A percentile compares a stretch with the other conserved stretches of the same genome.
phyloP scores from a whole-genome alignment of 2,329 filamentous ascomycete species.

The Aureobasidium zeae region DNA sequence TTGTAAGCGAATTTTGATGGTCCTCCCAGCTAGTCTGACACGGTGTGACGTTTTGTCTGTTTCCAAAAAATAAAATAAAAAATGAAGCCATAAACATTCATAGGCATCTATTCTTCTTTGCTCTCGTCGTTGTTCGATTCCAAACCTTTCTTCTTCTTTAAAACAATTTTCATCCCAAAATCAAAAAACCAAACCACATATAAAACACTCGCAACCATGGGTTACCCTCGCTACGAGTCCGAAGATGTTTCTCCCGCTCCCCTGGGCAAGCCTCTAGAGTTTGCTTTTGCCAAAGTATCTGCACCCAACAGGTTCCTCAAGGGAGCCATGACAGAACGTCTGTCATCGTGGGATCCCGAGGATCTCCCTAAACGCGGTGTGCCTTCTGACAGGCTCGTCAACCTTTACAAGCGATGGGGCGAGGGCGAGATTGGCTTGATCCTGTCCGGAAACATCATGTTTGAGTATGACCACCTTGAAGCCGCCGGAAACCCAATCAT shows the following conservation, averaged over 20 bases:
- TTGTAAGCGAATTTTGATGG: constrained; percentile 8
- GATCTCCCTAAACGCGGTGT: constrained; percentile 45
- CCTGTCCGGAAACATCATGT: constrained; percentile 55
- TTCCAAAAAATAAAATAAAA: too few species aligned
- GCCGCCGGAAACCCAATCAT: constrained; percentile 51
- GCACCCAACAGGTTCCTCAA: constrained; percentile 60
- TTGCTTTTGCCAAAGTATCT: constrained; percentile 42
- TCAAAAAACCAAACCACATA: not conserved
- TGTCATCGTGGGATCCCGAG: constrained; percentile 51
- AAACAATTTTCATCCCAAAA: not conserved
- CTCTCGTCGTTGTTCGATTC: not conserved
- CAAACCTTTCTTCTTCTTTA: not conserved
- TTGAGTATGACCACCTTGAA: constrained; percentile 52
- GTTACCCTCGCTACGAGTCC: constrained; percentile 31
- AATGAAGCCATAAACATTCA: constrained; percentile 3
- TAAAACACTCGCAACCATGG: constrained; percentile 1
- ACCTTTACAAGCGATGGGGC: constrained; percentile 54
- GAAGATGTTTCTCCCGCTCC: constrained; percentile 33
- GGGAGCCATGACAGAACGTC: constrained; percentile 56
- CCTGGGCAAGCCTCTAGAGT: constrained; percentile 36
- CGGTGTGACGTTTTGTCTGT: constrained; percentile 10
- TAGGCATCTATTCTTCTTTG: not conserved
- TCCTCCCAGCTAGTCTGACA: too few species aligned
- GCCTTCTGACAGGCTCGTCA: constrained; percentile 44
- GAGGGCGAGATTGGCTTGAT: constrained; percentile 48